Conservation (phyloP, 495 filamentous ascomycete species). For the Aspergillus biplanus region DNA sequence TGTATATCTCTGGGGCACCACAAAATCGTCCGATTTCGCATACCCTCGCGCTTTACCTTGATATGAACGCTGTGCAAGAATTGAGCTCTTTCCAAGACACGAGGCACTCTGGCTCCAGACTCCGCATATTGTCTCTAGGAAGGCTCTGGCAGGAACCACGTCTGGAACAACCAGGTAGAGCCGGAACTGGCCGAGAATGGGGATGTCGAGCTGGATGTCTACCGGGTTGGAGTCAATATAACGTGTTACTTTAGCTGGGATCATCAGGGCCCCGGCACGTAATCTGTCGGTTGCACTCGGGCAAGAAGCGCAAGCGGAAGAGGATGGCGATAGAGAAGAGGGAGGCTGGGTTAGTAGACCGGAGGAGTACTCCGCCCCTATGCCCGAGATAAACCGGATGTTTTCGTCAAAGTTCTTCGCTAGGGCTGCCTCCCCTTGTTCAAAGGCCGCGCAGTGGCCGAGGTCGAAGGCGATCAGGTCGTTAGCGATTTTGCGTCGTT, state of each 20-base stretch:
- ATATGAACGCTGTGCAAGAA: conserved; percentile 55
- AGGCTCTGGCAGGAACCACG: conserved; percentile 51
- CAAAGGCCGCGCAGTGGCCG: conserved; percentile 60
- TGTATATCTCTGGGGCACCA: conserved; percentile 64
- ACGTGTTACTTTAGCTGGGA: conserved; percentile 65
- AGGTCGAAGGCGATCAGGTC: conserved; percentile 74
- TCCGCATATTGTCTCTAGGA: conserved; percentile 57
- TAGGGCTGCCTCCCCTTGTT: conserved; percentile 59
- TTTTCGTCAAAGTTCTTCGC: conserved; percentile 67
- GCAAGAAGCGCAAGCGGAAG: neutral
- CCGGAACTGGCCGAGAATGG: conserved; percentile 68
- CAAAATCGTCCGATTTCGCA: conserved; percentile 57
- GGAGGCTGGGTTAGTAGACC: conserved; percentile 56
- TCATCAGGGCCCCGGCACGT: conserved; percentile 61
- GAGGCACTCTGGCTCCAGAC: conserved; percentile 40
- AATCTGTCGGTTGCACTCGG: conserved; percentile 23
- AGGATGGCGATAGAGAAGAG: neutral
- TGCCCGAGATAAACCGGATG: conserved; percentile 67
- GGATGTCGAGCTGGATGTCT: conserved; percentile 73
- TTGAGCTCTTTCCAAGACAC: conserved; percentile 51
- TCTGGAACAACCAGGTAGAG: conserved; percentile 66
- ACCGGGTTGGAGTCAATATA: conserved; percentile 74
- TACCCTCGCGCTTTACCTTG: conserved; percentile 50
- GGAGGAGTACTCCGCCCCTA: conserved; percentile 63
- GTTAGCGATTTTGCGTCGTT: conserved; percentile 73